A percentile compares a stretch with the other conserved stretches of the same genome.
phyloP scores from a whole-genome alignment of 306 rosid genomes.

The Cucumis hystrix region DNA sequence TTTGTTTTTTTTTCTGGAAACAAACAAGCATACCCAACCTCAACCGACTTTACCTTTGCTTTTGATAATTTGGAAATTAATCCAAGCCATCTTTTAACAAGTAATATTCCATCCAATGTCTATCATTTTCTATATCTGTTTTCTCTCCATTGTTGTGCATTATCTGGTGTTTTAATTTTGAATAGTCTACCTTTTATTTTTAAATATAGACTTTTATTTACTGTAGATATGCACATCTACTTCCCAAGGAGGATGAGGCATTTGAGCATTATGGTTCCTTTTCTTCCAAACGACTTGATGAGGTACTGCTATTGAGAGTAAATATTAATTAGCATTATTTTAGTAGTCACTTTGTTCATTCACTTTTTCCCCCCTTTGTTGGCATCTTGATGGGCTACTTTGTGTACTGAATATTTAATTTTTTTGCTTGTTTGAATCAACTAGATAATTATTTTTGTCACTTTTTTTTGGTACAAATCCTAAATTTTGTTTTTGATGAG shows the following conservation, averaged over 20 bases:
- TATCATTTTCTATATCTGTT: neutral
- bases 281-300: constrained; percentile 83
- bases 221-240: constrained; percentile 68
- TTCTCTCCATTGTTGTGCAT: neutral
- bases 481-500: neutral
- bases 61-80: neutral
- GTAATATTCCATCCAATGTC: neutral
- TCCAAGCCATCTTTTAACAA: neutral
- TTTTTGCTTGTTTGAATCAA: neutral
- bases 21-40: neutral
- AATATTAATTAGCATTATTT: neutral
- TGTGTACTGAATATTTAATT: neutral
- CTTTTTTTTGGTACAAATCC: neutral
- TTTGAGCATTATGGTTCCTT: constrained; percentile 69
- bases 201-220: neutral
- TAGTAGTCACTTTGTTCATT: neutral
- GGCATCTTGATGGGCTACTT: neutral
- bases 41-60: neutral
- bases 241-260: constrained; percentile 80
- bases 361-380: neutral
- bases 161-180: neutral
- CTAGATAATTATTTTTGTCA: neutral
- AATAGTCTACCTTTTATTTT: neutral
- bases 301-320: constrained; percentile 39
- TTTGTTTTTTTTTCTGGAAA: too few relatives aligned